Evolutionary conservation across 1,284 basidiomycete genomes (phyloP).

Genomic region (Coniferiporia weirii): DNA sequence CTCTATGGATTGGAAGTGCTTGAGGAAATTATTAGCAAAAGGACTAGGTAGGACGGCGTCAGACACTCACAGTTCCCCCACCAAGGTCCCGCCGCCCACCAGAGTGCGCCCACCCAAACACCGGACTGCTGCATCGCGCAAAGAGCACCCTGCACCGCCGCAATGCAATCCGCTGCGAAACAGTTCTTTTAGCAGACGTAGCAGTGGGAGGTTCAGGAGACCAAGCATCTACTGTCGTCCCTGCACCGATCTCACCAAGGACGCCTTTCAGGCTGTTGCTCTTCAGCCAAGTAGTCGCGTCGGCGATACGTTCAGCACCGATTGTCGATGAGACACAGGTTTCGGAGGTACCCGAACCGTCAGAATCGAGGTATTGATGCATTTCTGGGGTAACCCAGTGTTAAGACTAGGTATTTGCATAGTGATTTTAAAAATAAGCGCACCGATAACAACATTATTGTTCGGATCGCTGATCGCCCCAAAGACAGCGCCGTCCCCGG

Average conservation of each 20-base stretch:
- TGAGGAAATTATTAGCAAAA: conserved; percentile 14
- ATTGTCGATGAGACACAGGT: conserved; percentile 57
- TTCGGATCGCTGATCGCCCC: conserved; percentile 49
- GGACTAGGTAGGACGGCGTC: neutral
- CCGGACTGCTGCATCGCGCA: conserved; percentile 55
- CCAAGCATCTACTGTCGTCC: conserved; percentile 36
- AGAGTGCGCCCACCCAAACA: conserved; percentile 52
- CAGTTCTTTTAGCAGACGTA: neutral
- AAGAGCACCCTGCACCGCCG: conserved; percentile 51
- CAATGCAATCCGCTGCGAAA: conserved; percentile 34
- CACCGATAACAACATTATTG: conserved; percentile 56
- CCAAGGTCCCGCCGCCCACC: conserved; percentile 62
- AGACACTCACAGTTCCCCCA: conserved; percentile 48
- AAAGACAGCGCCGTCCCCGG: conserved; percentile 53
- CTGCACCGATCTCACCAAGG: conserved; percentile 59
- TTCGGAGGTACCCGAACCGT: conserved; percentile 52
- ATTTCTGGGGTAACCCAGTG: conserved; percentile 39
- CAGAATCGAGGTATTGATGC: conserved; percentile 67
- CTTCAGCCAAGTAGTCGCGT: conserved; percentile 55
- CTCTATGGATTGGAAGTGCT: conserved; percentile 63
- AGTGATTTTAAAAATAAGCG: conserved; percentile 18
- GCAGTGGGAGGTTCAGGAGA: neutral
- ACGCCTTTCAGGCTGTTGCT: conserved; percentile 56
- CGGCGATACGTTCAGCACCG: conserved; percentile 49
- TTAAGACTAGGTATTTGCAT: neutral